Evolutionary conservation across 139 green algal genomes (phyloP).

Genomic region (Chara braunii): DNA sequence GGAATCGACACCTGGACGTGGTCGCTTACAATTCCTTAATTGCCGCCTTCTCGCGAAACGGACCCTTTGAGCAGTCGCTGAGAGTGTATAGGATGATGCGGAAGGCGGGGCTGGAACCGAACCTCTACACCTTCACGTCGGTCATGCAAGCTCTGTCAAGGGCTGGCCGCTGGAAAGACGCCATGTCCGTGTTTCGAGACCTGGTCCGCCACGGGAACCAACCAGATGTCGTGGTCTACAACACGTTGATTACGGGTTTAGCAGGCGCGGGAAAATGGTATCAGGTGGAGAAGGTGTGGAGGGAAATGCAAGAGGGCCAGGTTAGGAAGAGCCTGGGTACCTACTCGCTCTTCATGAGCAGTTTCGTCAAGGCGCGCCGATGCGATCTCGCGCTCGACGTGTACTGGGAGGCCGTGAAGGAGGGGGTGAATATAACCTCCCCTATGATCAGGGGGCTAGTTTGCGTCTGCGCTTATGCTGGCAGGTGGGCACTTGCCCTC

Average conservation of each 20-base stretch:
- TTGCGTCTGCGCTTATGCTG: constrained; percentile 4
- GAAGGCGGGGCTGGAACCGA: neutral
- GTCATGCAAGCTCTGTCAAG: constrained; percentile 4
- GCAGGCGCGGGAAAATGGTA: no score
- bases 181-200: neutral
- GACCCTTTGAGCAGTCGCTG: constrained; percentile 4
- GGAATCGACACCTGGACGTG: neutral
- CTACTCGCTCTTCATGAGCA: constrained; percentile 39
- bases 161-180: neutral
- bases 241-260: constrained; percentile 4
- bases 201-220: neutral
- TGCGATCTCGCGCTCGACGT: constrained; percentile 35
- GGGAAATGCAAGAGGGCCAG: constrained; percentile 17
- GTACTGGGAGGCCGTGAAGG: constrained; percentile 1
- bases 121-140: constrained; percentile 1
- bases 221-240: constrained; percentile 2
- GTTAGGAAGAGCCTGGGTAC: constrained; percentile 20
- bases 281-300: no score
- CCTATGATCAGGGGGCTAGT: constrained; percentile 13
- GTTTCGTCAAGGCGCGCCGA: constrained; percentile 35
- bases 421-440: neutral
- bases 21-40: constrained; percentile 14
- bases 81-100: neutral
- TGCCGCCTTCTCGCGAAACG: constrained; percentile 3
- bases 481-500: constrained; percentile 10